Conservation (phyloP, 2,329 filamentous ascomycete genomes). For the Cytospora schulzeri region DNA sequence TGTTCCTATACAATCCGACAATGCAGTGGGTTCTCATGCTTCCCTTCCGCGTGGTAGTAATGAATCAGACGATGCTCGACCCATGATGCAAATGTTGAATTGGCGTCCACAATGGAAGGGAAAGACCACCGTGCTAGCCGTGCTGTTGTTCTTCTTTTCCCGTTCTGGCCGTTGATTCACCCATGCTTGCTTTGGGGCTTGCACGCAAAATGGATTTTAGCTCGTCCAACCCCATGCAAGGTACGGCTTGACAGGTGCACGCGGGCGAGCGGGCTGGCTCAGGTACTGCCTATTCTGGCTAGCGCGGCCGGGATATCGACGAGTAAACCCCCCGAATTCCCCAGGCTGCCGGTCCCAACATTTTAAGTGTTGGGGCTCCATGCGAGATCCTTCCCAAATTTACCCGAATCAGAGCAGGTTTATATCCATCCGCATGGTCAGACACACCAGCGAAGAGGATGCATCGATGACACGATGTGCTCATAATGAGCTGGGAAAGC, state of each 20-base stretch:
- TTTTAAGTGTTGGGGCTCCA: not conserved
- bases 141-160: not conserved
- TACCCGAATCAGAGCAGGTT: not conserved
- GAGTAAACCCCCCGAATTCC: not conserved
- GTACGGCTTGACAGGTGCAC: not conserved
- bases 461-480: not conserved
- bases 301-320: not conserved
- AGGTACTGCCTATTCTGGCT: not conserved
- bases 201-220: not conserved
- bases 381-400: not conserved
- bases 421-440: not conserved
- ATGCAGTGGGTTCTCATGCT: not conserved
- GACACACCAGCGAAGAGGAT: not conserved
- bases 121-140: not conserved
- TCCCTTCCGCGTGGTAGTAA: not conserved
- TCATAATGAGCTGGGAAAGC: not conserved
- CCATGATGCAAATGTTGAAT: not conserved
- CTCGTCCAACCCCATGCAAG: not conserved
- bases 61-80: not conserved
- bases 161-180: not conserved
- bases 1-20: no score
- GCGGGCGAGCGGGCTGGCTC: not conserved
- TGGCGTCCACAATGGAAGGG: no score
- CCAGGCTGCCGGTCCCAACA: constrained; percentile 1
- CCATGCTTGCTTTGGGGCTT: not conserved